These are phyloP conservation scores for Apiospora kogelbergensis DNA, from an alignment of 2,329 filamentous ascomycete genomes.

Conservation along the genomic window DNA sequence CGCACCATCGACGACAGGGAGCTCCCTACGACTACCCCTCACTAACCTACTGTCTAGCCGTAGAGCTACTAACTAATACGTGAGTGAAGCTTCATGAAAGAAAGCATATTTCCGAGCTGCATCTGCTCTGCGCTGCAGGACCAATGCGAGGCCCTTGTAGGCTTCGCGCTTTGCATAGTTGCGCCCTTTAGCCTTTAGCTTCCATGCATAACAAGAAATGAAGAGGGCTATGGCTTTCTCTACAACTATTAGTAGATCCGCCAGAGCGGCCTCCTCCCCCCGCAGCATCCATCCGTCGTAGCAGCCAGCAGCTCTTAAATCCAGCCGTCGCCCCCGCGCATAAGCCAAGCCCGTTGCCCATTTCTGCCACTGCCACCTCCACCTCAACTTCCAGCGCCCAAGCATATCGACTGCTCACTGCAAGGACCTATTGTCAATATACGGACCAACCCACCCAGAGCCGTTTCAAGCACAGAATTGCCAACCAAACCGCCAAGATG, in stretches of 20 bases:
- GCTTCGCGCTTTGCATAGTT: neutral
- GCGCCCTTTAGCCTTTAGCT: neutral
- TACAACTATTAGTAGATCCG: no score
- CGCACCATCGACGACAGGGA: slow-evolving; percentile 11
- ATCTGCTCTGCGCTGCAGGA: neutral
- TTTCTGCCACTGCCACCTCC: neutral
- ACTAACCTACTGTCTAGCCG: neutral
- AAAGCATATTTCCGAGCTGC: neutral
- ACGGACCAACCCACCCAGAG: neutral
- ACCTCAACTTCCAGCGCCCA: neutral
- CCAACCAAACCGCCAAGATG: slow-evolving; percentile 35
- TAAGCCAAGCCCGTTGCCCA: neutral
- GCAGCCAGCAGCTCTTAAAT: neutral
- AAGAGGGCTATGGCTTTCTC: neutral
- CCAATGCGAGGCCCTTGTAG: neutral
- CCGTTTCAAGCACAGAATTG: neutral
- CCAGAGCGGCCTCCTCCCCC: neutral
- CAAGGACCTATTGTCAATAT: neutral
- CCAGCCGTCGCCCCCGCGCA: neutral
- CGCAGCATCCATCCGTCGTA: neutral
- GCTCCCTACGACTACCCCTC: slow-evolving; percentile 11
- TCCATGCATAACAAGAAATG: neutral
- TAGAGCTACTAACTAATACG: no score
- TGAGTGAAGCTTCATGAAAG: neutral
- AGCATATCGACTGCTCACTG: neutral